phyloP scores from a whole-genome alignment of 2,329 filamentous ascomycete genomes.

The Fusarium graminum region DNA sequence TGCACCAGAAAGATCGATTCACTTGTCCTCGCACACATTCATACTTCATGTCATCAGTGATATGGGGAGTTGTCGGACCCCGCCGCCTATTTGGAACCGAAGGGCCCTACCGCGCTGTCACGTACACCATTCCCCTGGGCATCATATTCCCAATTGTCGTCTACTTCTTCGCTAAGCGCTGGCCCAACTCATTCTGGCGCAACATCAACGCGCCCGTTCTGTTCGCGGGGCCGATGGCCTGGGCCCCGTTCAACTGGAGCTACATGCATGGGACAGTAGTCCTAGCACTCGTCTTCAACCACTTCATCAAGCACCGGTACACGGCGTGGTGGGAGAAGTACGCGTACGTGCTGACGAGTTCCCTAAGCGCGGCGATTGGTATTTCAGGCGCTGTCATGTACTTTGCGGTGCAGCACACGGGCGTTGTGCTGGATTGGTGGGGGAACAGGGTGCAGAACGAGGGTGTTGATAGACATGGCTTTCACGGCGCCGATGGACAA shows the following conservation, averaged over 20 bases:
- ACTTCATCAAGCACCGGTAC: conserved; percentile 44
- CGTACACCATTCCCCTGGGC: conserved; percentile 40
- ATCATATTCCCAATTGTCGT: conserved; percentile 36
- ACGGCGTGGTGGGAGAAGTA: conserved; percentile 49
- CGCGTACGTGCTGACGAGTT: conserved; percentile 48
- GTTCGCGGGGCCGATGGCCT: conserved; percentile 44
- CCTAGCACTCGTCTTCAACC: conserved; percentile 48
- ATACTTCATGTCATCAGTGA: conserved; percentile 72
- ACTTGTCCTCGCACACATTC: conserved; percentile 62
- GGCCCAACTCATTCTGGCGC: conserved; percentile 40
- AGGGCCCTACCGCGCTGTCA: conserved; percentile 37
- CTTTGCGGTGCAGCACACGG: conserved; percentile 42
- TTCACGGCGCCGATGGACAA: conserved; percentile 20
- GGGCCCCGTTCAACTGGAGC: conserved; percentile 48
- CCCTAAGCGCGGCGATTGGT: conserved; percentile 47
- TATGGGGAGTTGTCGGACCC: conserved; percentile 78
- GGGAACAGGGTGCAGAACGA: conserved; percentile 35
- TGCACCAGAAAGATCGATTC: conserved; percentile 64
- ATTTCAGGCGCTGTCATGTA: conserved; percentile 48
- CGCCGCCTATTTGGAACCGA: conserved; percentile 66
- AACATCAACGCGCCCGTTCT: conserved; percentile 46
- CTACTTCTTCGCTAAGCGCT: conserved; percentile 38
- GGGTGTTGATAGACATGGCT: conserved; percentile 46
- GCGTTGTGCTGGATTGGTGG: conserved; percentile 45
- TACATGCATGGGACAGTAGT: conserved; percentile 46